phyloP scores from a whole-genome alignment of 306 rosid species.

The Malus asiatica region DNA sequence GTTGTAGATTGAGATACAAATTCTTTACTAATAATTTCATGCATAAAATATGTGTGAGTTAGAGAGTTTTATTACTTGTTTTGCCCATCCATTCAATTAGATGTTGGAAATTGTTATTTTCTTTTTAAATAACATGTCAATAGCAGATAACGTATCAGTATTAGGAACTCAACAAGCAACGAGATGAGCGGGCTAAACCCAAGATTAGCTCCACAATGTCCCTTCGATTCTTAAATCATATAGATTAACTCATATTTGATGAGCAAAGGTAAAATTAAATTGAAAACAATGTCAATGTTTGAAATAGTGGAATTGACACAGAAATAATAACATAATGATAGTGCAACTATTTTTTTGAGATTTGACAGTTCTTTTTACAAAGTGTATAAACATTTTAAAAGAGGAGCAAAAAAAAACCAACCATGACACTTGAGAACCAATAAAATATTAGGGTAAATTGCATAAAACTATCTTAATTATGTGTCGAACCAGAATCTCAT shows the following conservation, averaged over 20 bases:
- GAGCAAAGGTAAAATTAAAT: no score
- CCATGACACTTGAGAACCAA: not conserved
- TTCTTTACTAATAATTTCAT: not conserved
- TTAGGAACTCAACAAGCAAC: not conserved
- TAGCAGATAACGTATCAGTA: accelerated
- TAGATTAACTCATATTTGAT: not conserved
- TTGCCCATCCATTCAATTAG: not conserved
- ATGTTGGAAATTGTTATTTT: not conserved
- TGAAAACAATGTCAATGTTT: no score
- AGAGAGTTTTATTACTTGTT: no score
- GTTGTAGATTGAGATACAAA: no score
- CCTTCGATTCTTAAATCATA: no score
- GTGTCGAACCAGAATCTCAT: no score
- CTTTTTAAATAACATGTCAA: no score
- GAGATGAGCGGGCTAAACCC: not conserved
- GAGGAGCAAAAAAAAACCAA: no score
- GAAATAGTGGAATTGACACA: not conserved
- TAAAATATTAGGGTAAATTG: no score
- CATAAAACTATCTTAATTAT: no score
- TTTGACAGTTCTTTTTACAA: not conserved
- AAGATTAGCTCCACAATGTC: not conserved
- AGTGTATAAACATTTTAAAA: not conserved
- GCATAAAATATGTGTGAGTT: not conserved
- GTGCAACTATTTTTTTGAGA: not conserved
- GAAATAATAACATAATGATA: no score